Conservation (phyloP, 2,329 filamentous ascomycete species). For the Nemania bipapillata region DNA sequence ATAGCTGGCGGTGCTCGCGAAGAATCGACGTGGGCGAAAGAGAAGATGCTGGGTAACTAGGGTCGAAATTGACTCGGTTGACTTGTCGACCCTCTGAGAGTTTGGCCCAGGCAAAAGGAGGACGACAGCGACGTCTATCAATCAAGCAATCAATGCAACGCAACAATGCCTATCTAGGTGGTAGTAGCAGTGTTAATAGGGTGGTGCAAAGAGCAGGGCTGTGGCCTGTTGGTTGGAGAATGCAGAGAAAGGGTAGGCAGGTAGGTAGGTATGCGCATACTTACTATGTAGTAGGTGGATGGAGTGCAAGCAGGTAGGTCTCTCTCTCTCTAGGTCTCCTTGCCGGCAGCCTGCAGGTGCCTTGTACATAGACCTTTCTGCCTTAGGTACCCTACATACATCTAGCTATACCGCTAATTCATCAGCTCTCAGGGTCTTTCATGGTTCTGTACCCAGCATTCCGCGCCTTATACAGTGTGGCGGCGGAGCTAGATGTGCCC, state of each 20-base stretch:
- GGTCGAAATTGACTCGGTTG: slow-evolving; percentile 20
- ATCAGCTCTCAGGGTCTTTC: slow-evolving; percentile 34
- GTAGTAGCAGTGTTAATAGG: slow-evolving; percentile 25
- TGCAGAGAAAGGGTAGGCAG: slow-evolving; percentile 22
- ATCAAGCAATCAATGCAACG: slow-evolving; percentile 34
- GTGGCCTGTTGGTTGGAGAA: slow-evolving; percentile 24
- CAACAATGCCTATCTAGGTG: slow-evolving; percentile 6
- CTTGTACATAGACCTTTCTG: slow-evolving; percentile 19
- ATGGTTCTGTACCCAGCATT: slow-evolving; percentile 25
- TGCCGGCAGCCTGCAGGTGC: slow-evolving; percentile 20
- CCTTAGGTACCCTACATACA: slow-evolving; percentile 13
- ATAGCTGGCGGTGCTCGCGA: slow-evolving; percentile 27
- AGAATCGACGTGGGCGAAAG: slow-evolving; percentile 28
- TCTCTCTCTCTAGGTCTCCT: slow-evolving; percentile 7
- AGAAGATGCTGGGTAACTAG: slow-evolving; percentile 25
- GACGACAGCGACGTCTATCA: slow-evolving; percentile 28
- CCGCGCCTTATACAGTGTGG: slow-evolving; percentile 23
- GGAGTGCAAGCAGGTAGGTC: background rate
- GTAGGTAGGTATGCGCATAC: background rate
- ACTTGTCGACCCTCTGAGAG: slow-evolving; percentile 14
- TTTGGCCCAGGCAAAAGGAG: slow-evolving; percentile 13
- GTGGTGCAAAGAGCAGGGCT: slow-evolving; percentile 33
- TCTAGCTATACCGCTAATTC: slow-evolving; percentile 12
- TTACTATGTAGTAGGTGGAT: background rate
- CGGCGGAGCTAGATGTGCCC: slow-evolving; percentile 10